Evolutionary conservation across 768 basidiomycete genomes (phyloP).

Genomic region (Boletellus emodensis): DNA sequence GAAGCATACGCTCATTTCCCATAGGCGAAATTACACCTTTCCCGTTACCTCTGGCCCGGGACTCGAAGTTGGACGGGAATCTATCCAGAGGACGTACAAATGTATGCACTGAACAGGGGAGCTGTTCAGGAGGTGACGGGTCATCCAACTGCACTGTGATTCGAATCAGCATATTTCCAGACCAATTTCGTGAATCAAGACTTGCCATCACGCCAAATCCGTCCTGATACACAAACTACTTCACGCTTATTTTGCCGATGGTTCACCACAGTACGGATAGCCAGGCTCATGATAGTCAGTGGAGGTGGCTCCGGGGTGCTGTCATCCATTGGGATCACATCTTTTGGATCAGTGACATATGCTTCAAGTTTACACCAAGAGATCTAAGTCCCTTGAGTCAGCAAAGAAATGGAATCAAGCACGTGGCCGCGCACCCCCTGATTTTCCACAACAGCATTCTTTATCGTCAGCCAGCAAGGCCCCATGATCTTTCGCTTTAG

Average conservation of each 20-base stretch:
- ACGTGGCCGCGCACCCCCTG: constrained; percentile 60
- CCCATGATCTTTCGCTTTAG: constrained; percentile 98
- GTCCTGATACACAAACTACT: constrained; percentile 76
- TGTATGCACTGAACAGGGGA: constrained; percentile 80
- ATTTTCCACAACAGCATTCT: constrained; percentile 67
- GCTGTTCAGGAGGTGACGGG: constrained; percentile 81
- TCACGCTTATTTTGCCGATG: constrained; percentile 94
- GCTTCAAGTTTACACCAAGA: constrained; percentile 98
- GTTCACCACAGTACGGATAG: constrained; percentile 87
- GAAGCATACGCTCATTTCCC: constrained; percentile 79
- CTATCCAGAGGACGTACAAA: constrained; percentile 86
- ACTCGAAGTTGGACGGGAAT: constrained; percentile 84
- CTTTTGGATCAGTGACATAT: constrained; percentile 78
- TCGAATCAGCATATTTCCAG: not conserved
- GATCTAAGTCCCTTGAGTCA: constrained; percentile 45
- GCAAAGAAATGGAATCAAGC: not conserved
- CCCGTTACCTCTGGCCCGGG: constrained; percentile 54
- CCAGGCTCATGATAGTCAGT: constrained; percentile 85
- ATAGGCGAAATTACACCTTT: constrained; percentile 70
- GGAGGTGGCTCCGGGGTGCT: constrained; percentile 78
- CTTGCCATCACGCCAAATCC: constrained; percentile 77
- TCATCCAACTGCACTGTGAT: constrained; percentile 81
- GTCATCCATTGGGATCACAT: constrained; percentile 79
- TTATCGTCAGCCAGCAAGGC: constrained; percentile 92
- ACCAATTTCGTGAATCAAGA: not conserved